These are phyloP conservation scores for Talaromyces verruculosus DNA, from an alignment of 2,329 filamentous ascomycete genomes.

Conservation along the genomic window DNA sequence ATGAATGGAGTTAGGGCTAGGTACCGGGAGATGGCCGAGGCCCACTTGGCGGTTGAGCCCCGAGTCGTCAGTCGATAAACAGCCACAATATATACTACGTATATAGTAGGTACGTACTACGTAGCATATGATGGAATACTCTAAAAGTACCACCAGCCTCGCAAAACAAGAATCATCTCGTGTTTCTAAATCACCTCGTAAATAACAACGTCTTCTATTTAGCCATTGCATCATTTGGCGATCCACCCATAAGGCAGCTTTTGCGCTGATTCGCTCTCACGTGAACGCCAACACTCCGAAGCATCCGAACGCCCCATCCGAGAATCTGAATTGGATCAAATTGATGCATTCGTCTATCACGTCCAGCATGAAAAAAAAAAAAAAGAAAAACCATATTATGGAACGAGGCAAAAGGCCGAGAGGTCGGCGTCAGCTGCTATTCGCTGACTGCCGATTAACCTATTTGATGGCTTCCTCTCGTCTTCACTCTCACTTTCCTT, in stretches of 20 bases:
- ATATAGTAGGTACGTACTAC: too few relatives aligned
- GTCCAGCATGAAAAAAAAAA: background rate
- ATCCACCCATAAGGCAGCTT: background rate
- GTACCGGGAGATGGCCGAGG: background rate
- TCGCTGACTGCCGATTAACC: background rate
- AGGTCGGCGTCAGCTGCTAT: background rate
- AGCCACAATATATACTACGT: background rate
- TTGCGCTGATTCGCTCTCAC: background rate
- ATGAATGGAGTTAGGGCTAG: background rate
- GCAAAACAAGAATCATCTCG: background rate
- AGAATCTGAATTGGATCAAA: background rate
- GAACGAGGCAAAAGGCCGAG: background rate
- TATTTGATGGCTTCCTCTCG: background rate
- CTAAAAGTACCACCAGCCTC: background rate
- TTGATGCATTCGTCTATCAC: background rate
- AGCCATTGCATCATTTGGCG: background rate
- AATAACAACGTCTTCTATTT: background rate
- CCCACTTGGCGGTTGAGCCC: background rate
- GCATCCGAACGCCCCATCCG: slow-evolving; percentile 11
- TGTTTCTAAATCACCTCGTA: background rate
- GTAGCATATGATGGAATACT: background rate
- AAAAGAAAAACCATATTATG: background rate
- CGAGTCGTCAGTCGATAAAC: background rate
- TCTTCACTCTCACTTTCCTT: background rate
- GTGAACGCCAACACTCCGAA: slow-evolving; percentile 3